Evolutionary conservation across 23 red algal species (phyloP).

Genomic region (Pyropia yezoensis): DNA sequence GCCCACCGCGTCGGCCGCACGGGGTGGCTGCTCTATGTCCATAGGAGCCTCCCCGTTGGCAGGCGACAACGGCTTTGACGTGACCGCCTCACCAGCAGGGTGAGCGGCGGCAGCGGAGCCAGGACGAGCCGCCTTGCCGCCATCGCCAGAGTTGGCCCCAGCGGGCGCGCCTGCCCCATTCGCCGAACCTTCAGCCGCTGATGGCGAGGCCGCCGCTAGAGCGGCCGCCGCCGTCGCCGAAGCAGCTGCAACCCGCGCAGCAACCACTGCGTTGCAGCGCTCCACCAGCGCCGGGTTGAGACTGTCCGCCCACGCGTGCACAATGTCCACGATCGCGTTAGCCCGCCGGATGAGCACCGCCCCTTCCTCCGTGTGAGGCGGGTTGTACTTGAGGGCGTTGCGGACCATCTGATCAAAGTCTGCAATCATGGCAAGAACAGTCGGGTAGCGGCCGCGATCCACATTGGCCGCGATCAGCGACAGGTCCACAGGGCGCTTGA

Average conservation of each 20-base stretch:
- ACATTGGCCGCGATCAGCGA: slow-evolving; percentile 47
- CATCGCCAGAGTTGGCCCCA: not conserved
- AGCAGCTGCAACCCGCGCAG: slow-evolving; percentile 16
- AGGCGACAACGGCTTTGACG: too few species aligned
- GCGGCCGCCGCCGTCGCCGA: slow-evolving; percentile 2
- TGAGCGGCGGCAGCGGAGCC: too few species aligned
- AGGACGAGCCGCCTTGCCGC: not conserved
- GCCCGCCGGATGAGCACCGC: slow-evolving; percentile 54
- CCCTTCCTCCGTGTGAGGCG: slow-evolving; percentile 56
- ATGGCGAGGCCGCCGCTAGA: too few species aligned
- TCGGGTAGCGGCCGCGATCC: slow-evolving; percentile 60
- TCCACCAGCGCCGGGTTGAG: slow-evolving; percentile 46
- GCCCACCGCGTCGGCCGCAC: too few species aligned
- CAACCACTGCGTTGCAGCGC: slow-evolving; percentile 55
- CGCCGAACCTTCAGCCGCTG: slow-evolving; percentile 1
- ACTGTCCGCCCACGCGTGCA: slow-evolving; percentile 75
- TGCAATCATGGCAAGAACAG: slow-evolving; percentile 58
- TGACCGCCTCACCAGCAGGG: too few species aligned
- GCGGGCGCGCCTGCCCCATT: not conserved
- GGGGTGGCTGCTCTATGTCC: too few species aligned
- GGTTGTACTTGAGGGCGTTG: slow-evolving; percentile 83
- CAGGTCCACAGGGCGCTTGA: slow-evolving; percentile 84
- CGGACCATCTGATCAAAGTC: slow-evolving; percentile 71
- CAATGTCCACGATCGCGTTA: slow-evolving; percentile 77
- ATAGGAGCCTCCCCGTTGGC: too few species aligned